Evolutionary conservation across 2,329 filamentous ascomycete species (phyloP), one percentile per base, ranked within the genome.

Genomic region (Nannizzia gypsea): DNA sequence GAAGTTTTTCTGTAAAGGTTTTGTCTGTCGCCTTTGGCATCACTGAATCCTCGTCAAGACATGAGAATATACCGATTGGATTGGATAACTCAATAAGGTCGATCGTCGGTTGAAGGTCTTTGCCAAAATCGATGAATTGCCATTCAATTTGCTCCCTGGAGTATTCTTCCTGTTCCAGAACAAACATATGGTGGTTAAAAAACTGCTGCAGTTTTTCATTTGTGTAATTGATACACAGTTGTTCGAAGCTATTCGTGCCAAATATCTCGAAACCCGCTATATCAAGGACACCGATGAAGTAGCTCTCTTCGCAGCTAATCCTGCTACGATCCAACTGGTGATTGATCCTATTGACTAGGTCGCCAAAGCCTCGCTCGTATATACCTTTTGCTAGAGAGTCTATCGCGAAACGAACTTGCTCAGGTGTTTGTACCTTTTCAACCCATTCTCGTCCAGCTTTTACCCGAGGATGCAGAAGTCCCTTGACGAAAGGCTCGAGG

Each of bases 131-230:
- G 70, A 99, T 99, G 71, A 99, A 99, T 70, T 97, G 90, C 93
- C 93, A 99, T 74, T 99, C 93, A 66, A 99, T 99, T 73, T 96
- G 89, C 71, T 99, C 93, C 55, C 92, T 81, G 6, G 93, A 91
- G 72, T 99, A 99, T 72, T 99, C 93, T 72, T 99, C 93, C 69
- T 99, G 93, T 71, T 99, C 93, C 6, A 99, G 80, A 8, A 99
- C 93, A 70, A 99, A 99, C 93, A 99, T 99, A 77, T 99, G 95
- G 71, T 99, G 93, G 69, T 99, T 99, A 82, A 99, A 99, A 73
- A 99, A 99, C 67, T 99, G 93, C 70, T 99, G 93, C 5, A 99
- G 83, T 73, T 96, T 99, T 73, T 99, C 93, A 74, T 99, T 99
- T 63, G 95, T 97, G 75, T 99, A 99, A 75, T 99, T 99, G 81